Evolutionary conservation across 371 early-diverging fungal genomes (phyloP).

Genomic region (Mucor plumbeus): DNA sequence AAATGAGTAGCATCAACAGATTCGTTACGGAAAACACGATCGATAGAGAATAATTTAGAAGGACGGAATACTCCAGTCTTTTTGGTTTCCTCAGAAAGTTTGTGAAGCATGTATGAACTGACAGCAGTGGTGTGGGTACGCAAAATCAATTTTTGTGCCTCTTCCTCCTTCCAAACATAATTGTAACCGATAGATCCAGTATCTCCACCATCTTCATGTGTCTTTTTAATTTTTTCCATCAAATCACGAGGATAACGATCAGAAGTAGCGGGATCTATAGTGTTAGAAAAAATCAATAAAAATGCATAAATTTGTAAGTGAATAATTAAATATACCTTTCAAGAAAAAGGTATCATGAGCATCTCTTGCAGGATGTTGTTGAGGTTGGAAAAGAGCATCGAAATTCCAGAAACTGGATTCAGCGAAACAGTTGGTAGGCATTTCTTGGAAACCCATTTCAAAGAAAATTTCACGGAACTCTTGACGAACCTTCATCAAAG

Average conservation of each 20-base stretch:
- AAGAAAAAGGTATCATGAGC: slow-evolving; percentile 99
- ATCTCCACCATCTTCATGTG: slow-evolving; percentile 97
- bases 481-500: slow-evolving; percentile 98
- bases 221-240: slow-evolving; percentile 90
- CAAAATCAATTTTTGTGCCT: slow-evolving; percentile 95
- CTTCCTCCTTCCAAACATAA: slow-evolving; percentile 93
- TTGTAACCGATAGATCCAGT: slow-evolving; percentile 96
- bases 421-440: slow-evolving; percentile 98
- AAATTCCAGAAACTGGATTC: slow-evolving; percentile 99
- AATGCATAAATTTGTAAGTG: background rate
- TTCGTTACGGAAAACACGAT: slow-evolving; percentile 99
- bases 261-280: slow-evolving; percentile 78
- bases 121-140: slow-evolving; percentile 99
- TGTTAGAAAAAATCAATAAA: background rate
- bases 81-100: slow-evolving; percentile 86
- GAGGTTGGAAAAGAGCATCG: slow-evolving; percentile 99
- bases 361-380: slow-evolving; percentile 99
- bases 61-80: slow-evolving; percentile 80
- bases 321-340: slow-evolving; percentile 50
- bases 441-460: slow-evolving; percentile 99
- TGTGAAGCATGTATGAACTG: slow-evolving; percentile 92
- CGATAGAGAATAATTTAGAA: slow-evolving; percentile 99
- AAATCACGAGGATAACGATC: slow-evolving; percentile 86
- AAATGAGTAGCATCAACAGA: slow-evolving; percentile 99
- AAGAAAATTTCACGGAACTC: slow-evolving; percentile 99